Evolutionary conservation across 176 grass and related monocot species (phyloP), one percentile per base, ranked within the genome.

Genomic region (Echinochloa phyllopogon): DNA sequence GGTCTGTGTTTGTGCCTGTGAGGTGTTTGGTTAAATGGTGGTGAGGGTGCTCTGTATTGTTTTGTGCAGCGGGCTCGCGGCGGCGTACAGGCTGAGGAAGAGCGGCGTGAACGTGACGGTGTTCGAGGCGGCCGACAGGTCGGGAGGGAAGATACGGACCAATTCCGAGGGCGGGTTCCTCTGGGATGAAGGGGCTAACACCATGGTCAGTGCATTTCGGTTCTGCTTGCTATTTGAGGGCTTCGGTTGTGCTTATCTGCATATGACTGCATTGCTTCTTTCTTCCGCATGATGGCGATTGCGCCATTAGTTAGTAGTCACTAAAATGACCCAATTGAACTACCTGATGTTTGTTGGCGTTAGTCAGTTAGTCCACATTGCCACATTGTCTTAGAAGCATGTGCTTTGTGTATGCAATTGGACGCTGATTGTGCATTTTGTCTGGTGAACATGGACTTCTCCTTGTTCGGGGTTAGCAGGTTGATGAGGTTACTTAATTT

Each of bases 161-260:
- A 87, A 87, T 77, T 94, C 83, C 5, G 89, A 96, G 80, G 7
- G 65, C 74, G 96, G 96, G 17, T 92, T 91, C 81, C 75, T 99
- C 77, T 99, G 96, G 93, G 96, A 99, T 82, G 96, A 99, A 92
- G 96, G 96, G 57, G 93, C 96, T 64, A 99, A 99, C 83, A 99
- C 93, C 50, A 96, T 99, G 96, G 96, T 99, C 85, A 92, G 86
- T 50, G 27, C 59, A 18, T 40, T 76, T 63, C 39, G 6, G 20
- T 81, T 52, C 16, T 48, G 41, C 17, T 20, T 53, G 17, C 44
- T 40, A 6, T 67, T 64, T 44, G 37, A 14, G 25, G 27, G 44
- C 10, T n/a, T 18, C 47, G 42, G 18, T 55, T 64, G 66, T 21
- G 29, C 6, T n/a, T n/a, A 0, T 15, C 37, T 77, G 71, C 29